Percentiles rank a stretch among this genome's conserved stretches.
Conservation (phyloP, 345 rosid genomes). For the Cochlearia excelsa region DNA sequence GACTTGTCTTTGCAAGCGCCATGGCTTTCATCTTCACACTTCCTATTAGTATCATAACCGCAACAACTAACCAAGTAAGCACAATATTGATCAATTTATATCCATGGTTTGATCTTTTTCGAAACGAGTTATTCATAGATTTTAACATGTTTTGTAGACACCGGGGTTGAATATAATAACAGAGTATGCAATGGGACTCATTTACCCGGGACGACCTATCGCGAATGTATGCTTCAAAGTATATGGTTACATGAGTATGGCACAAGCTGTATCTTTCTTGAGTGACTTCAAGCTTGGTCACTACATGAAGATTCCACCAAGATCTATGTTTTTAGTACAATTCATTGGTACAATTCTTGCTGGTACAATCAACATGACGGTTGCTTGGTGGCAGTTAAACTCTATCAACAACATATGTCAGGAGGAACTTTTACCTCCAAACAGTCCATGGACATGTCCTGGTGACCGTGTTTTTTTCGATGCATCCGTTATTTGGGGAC, state of each 20-base stretch:
- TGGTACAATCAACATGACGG: slow-evolving; percentile 47
- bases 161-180: slow-evolving; percentile 59
- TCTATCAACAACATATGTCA: slow-evolving; percentile 53
- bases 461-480: slow-evolving; percentile 53
- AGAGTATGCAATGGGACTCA: slow-evolving; percentile 55
- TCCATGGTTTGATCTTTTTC: background rate
- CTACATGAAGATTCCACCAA: slow-evolving; percentile 60
- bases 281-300: slow-evolving; percentile 62
- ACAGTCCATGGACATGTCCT: slow-evolving; percentile 66
- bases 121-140: background rate
- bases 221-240: slow-evolving; percentile 60
- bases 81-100: too few relatives aligned
- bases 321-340: slow-evolving; percentile 58
- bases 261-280: slow-evolving; percentile 53
- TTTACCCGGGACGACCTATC: slow-evolving; percentile 58
- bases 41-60: slow-evolving; percentile 55
- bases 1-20: slow-evolving; percentile 49
- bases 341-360: slow-evolving; percentile 52
- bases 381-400: slow-evolving; percentile 50
- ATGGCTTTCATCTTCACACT: slow-evolving; percentile 52
- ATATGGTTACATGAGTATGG: slow-evolving; percentile 54
- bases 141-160: slow-evolving; percentile 23
- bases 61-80: slow-evolving; percentile 54
- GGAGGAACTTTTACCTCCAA: slow-evolving; percentile 45
- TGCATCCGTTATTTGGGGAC: slow-evolving; percentile 61